A percentile compares a stretch with the other conserved stretches of the same genome.
These are phyloP conservation scores for Chlorella ohadii DNA, from an alignment of 139 green algal species.

Conservation along the genomic window DNA sequence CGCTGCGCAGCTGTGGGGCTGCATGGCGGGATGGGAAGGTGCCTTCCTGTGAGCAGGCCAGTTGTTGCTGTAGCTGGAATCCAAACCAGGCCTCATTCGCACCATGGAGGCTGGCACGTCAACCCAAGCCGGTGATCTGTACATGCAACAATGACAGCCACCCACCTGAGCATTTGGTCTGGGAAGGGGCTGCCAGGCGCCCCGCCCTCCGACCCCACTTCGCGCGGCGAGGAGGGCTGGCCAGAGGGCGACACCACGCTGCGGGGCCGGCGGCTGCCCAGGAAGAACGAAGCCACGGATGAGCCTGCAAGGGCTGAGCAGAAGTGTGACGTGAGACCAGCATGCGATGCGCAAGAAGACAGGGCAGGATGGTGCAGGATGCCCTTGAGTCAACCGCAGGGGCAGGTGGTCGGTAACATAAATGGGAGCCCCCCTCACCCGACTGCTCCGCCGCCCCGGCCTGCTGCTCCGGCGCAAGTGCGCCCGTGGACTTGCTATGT, in stretches of 20 bases:
- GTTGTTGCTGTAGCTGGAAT: too few species aligned
- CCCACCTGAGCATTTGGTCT: too few species aligned
- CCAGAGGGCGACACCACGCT: slow-evolving; percentile 1
- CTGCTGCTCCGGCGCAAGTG: neutral
- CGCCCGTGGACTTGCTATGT: neutral
- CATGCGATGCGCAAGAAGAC: too few species aligned
- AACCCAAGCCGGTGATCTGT: too few species aligned
- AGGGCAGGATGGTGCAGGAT: too few species aligned
- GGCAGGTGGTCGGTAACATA: too few species aligned
- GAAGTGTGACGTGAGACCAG: neutral
- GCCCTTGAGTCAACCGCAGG: too few species aligned
- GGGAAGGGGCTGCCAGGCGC: neutral
- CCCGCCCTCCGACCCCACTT: neutral
- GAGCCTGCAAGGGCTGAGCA: neutral
- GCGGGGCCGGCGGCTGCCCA: neutral
- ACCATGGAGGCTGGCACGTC: too few species aligned
- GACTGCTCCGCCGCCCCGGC: neutral
- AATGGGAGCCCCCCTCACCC: too few species aligned
- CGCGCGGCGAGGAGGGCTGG: neutral
- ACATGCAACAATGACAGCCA: neutral
- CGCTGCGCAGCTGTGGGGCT: slow-evolving; percentile 15
- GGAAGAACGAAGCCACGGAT: neutral
- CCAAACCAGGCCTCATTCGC: too few species aligned
- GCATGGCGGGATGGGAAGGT: neutral
- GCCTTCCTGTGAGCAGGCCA: too few species aligned